These are phyloP conservation scores for Backusella tarrabulga DNA, from an alignment of 192 early-diverging fungal genomes.

Conservation along the genomic window DNA sequence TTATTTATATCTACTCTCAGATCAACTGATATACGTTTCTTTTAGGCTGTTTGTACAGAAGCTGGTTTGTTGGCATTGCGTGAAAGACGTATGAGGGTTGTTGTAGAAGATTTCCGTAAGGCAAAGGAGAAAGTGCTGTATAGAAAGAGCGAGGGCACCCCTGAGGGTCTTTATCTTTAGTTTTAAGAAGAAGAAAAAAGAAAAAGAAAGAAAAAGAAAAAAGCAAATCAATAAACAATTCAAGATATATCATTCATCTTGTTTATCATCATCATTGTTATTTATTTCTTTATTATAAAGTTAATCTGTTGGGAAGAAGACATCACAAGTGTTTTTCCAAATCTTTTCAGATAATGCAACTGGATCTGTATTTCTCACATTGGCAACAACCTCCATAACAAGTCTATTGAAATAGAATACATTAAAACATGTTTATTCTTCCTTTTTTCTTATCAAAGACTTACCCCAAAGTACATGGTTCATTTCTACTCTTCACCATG, in stretches of 20 bases:
- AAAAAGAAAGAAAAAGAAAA: not conserved
- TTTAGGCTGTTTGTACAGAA: conserved; percentile 95
- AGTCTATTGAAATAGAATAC: conserved; percentile 38
- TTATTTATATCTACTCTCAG: no score
- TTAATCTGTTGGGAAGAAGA: conserved; percentile 55
- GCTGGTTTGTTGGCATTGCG: conserved; percentile 96
- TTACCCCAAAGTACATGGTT: conserved; percentile 75
- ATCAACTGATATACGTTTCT: not conserved
- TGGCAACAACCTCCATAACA: conserved; percentile 69
- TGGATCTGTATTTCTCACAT: conserved; percentile 52
- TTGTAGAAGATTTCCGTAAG: conserved; percentile 95
- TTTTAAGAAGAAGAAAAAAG: not conserved
- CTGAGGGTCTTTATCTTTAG: conserved; percentile 92
- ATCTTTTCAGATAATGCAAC: conserved; percentile 56
- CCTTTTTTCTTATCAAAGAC: no score
- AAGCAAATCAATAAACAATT: not conserved
- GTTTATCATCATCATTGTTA: not conserved
- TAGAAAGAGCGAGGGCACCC: conserved; percentile 97
- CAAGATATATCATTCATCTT: not conserved
- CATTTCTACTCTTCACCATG: conserved; percentile 82
- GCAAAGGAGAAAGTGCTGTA: conserved; percentile 99
- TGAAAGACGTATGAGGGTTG: conserved; percentile 98
- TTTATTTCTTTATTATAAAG: not conserved
- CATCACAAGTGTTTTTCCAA: conserved; percentile 62
- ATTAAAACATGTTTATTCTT: not conserved